Percentiles rank a stretch among this genome's conserved stretches.
phyloP scores from a whole-genome alignment of 108 stramenopile species.

The Fragilaria crotonensis region DNA sequence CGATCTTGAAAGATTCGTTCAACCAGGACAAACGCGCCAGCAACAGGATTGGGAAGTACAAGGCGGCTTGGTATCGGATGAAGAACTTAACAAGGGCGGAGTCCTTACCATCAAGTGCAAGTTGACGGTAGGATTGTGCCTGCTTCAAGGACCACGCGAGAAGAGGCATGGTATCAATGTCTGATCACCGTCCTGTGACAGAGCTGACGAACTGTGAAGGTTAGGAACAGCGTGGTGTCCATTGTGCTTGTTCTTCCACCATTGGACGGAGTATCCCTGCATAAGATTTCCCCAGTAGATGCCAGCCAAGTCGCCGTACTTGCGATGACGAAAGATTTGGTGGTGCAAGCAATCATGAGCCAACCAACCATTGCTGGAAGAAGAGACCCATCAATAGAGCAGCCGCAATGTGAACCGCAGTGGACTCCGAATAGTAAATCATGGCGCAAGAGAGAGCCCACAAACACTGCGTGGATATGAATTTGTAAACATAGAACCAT shows the following conservation, averaged over 20 bases:
- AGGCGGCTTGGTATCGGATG: constrained; percentile 81
- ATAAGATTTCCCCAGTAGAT: constrained; percentile 93
- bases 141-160: constrained; percentile 96
- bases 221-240: constrained; percentile 99
- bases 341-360: constrained; percentile 98
- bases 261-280: constrained; percentile 90
- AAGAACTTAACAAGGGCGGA: constrained; percentile 71
- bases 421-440: constrained; percentile 64
- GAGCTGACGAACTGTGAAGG: constrained; percentile 79
- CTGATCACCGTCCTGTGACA: constrained; percentile 85
- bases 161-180: constrained; percentile 99
- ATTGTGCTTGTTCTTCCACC: constrained; percentile 99
- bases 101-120: constrained; percentile 63
- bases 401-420: constrained; percentile 71
- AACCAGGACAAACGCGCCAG: constrained; percentile 95
- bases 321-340: constrained; percentile 92
- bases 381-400: constrained; percentile 91
- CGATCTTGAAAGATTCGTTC: constrained; percentile 90
- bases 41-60: constrained; percentile 96
- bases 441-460: constrained; percentile 73
- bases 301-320: constrained; percentile 88
- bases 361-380: constrained; percentile 99
- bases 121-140: constrained; percentile 82
- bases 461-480: constrained; percentile 75
- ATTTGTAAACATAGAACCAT: constrained; percentile 91